These are phyloP conservation scores for Starmerella vitae DNA, from an alignment of 805 yeast genomes.

Conservation along the genomic window DNA sequence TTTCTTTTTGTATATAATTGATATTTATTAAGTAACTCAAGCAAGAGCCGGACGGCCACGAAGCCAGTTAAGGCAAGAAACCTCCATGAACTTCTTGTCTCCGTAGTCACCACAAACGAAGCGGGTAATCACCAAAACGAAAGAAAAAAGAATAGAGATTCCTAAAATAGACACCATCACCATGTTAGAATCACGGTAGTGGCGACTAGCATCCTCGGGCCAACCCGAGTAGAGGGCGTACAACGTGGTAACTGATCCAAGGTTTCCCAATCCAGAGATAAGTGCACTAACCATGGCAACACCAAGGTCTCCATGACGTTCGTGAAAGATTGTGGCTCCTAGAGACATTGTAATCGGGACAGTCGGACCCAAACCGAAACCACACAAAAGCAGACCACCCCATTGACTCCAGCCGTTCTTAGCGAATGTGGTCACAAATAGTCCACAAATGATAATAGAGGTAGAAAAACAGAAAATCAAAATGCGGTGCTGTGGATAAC, in stretches of 20 bases:
- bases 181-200: conserved; percentile 64
- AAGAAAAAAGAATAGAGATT: conserved; percentile 46
- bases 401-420: conserved; percentile 60
- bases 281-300: conserved; percentile 71
- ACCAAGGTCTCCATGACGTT: conserved; percentile 69
- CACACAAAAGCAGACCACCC: conserved; percentile 69
- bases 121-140: conserved; percentile 26
- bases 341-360: conserved; percentile 80
- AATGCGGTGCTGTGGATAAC: conserved; percentile 44
- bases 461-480: conserved; percentile 50
- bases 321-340: conserved; percentile 61
- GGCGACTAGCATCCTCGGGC: conserved; percentile 58
- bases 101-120: conserved; percentile 28
- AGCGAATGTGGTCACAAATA: conserved; percentile 66
- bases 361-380: conserved; percentile 82
- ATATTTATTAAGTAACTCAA: no score
- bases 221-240: conserved; percentile 79
- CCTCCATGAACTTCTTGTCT: conserved; percentile 12
- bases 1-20: no score
- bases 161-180: conserved; percentile 70
- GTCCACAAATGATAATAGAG: conserved; percentile 56
- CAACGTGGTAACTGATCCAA: conserved; percentile 75
- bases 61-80: conserved; percentile 18
- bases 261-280: conserved; percentile 74
- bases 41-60: no score